Evolutionary conservation across 129 eudicot species (phyloP), one percentile per base, ranked within the genome.

Genomic region (Centaurea solstitialis): DNA sequence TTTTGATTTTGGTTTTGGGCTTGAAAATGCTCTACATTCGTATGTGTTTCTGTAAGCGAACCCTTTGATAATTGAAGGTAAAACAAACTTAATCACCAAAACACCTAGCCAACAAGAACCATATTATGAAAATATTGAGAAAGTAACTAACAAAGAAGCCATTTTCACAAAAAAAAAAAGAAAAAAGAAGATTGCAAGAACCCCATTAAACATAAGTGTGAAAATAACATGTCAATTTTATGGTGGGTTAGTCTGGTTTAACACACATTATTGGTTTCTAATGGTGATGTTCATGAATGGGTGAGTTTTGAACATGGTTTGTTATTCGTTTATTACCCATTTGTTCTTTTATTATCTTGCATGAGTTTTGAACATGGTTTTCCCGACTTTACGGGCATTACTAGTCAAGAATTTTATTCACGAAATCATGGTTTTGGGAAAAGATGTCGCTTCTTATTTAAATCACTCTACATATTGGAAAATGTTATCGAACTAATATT

Each of bases 161-260:
- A 76, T 70, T 76, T 70, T 70, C 82, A 70, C 69, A 26, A 26
- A 26, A 26, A 26, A 26, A n/a, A n/a, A 70, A 82, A 70, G 24
- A 39, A 76, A 71, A 38, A 76, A 26, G 38, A 38, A 57, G 39
- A 15, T 17, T 72, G 4, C 30, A 47, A 21, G 7, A 66, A 22
- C 71, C 70, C 66, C 39, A 73, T 65, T 43, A 62, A 66, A 80
- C 37, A 50, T 12, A 80, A 80, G 41, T 65, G 20, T 73, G 70
- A 81, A 68, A 68, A 67, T 35, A 47, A 64, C 38, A 80, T 73
- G 74, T 20, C 71, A 87, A 82, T 73, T 39, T 83, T 64, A n/a
- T 53, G 23, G 85, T 86, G 85, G 81, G 83, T 64, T 83, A 75
- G 74, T 72, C 74, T 68, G 68, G 6, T 73, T 26, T 84, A 26